phyloP scores from a whole-genome alignment of 1,139 yeast species.

The Debaryomycetaceae sp. region DNA sequence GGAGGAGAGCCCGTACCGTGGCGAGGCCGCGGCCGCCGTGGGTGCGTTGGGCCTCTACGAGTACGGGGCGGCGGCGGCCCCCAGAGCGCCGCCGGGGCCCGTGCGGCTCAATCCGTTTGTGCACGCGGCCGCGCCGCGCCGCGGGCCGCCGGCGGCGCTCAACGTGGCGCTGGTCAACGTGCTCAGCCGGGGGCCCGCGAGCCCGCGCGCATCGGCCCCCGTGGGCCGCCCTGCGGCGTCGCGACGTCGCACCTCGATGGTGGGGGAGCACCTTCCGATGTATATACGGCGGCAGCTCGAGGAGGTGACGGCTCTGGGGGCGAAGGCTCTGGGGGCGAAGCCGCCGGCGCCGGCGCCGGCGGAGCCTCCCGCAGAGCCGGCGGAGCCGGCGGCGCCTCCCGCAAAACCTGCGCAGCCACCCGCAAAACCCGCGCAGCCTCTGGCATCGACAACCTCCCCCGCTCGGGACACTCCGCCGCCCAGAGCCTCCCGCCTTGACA shows the following conservation, averaged over 20 bases:
- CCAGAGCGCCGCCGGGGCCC: constrained; percentile 2
- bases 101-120: neutral
- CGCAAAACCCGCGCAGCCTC: neutral
- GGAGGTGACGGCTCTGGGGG: neutral
- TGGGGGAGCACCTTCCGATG: constrained; percentile 36
- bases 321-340: constrained; percentile 6
- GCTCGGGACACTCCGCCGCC: constrained; percentile 1
- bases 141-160: neutral
- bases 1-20: constrained; percentile 6
- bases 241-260: constrained; percentile 25
- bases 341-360: constrained; percentile 11
- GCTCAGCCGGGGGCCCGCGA: neutral
- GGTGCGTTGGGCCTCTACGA: constrained; percentile 3
- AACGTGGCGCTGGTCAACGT: neutral
- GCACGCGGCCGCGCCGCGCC: neutral
- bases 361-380: constrained; percentile 3
- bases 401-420: no score
- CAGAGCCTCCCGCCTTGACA: constrained; percentile 26
- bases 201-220: no score
- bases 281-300: constrained; percentile 33
- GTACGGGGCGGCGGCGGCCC: neutral
- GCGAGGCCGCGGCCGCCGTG: constrained; percentile 2
- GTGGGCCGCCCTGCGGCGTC: neutral
- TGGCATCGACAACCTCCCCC: constrained; percentile 1
- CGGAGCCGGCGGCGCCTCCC: constrained; percentile 5